These are phyloP conservation scores for Ogataea haglerorum DNA, from an alignment of 805 yeast species.

Conservation along the genomic window DNA sequence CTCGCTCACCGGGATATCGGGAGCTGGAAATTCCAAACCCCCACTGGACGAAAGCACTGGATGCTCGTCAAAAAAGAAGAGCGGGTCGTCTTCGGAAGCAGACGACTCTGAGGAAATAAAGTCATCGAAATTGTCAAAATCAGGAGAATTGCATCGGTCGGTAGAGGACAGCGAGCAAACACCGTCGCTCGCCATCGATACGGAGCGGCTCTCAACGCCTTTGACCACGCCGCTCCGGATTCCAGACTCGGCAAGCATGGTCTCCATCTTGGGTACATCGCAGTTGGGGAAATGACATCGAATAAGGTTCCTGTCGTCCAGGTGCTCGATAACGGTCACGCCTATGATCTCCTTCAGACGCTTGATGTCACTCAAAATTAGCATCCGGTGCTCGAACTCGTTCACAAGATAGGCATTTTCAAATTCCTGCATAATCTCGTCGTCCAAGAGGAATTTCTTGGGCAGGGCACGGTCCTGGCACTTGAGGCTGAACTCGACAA, in stretches of 20 bases:
- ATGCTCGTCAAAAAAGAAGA: slow-evolving; percentile 12
- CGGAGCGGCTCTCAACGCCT: slow-evolving; percentile 1
- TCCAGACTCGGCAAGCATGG: slow-evolving; percentile 54
- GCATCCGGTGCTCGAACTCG: slow-evolving; percentile 18
- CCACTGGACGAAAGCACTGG: slow-evolving; percentile 16
- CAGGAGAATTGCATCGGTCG: slow-evolving; percentile 1
- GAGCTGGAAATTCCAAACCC: slow-evolving; percentile 14
- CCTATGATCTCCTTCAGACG: slow-evolving; percentile 26
- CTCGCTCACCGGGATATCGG: slow-evolving; percentile 5
- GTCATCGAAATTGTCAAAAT: slow-evolving; percentile 7
- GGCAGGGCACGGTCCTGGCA: slow-evolving; percentile 14
- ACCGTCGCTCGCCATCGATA: not conserved
- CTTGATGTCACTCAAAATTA: slow-evolving; percentile 20
- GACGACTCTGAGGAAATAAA: slow-evolving; percentile 17
- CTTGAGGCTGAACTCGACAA: slow-evolving; percentile 53
- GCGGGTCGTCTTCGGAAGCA: slow-evolving; percentile 6
- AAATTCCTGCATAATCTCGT: slow-evolving; percentile 40
- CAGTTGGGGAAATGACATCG: slow-evolving; percentile 68
- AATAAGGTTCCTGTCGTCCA: slow-evolving; percentile 38
- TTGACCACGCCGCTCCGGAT: slow-evolving; percentile 54
- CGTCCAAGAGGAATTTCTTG: slow-evolving; percentile 42
- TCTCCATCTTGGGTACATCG: slow-evolving; percentile 55
- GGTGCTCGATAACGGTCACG: slow-evolving; percentile 48
- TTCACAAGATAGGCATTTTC: slow-evolving; percentile 27
- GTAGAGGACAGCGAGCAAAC: not conserved